Evolutionary conservation across 2,329 filamentous ascomycete species (phyloP), one percentile per base, ranked within the genome.

Genomic region (Talaromyces albobiverticillius): DNA sequence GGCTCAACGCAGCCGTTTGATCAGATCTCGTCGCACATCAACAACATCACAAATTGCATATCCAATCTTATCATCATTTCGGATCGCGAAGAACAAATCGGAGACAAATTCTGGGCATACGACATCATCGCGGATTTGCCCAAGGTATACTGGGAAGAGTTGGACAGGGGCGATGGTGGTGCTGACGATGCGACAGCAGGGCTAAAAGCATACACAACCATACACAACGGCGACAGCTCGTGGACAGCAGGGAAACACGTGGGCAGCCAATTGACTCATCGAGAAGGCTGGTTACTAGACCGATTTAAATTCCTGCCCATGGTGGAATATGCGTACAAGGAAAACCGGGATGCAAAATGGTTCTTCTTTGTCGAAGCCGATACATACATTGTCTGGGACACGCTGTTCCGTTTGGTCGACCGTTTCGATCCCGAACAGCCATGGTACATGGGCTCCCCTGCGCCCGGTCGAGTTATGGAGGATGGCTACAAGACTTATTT

Each of bases 231-330:
- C 10, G 34, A 46, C 13, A 22, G 69, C 69, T 41, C 73, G 79
- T 4, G 60, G 60, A 3, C 70, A 69, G 9, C 69, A 68, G 63
- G 31, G 14, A 51, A 43, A 26, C 51, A 66, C 58, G 52, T 63
- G 66, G 56, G 62, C 61, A 13, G 68, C 60, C 23, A 59, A 2
- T 40, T 59, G 4, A 55, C 40, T 51, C 66, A 70, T 55, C 23
- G 68, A 69, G 57, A 69, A n/a, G 73, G 74, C 52, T 73, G 75
- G 80, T 74, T 72, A 51, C 68, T 83, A 36, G 80, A 83, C 58
- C 82, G 82, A 59, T 83, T 80, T 79, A 83, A 82, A 62, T 79
- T 81, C 58, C 65, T 83, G n/a, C 80, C 80, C 6, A 77, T 82
- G 71, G 75, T 79, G 2, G 77, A 80, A 60, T 74, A 78, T 60